Evolutionary conservation across 1,284 basidiomycete species (phyloP), one percentile per base, ranked within the genome.

Genomic region (Ceratobasidium sp.): DNA sequence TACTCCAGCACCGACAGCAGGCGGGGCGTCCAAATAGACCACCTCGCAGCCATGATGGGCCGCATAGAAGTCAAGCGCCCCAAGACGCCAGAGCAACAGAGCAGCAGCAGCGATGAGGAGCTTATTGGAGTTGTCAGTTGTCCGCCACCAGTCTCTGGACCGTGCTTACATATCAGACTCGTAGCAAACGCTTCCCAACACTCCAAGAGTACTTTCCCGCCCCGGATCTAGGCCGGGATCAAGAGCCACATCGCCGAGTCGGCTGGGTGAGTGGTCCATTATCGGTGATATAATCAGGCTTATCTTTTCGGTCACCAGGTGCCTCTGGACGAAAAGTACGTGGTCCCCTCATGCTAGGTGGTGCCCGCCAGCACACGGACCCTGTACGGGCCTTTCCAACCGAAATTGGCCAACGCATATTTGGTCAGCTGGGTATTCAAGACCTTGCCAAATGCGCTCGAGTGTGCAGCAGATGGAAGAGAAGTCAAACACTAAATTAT

Each of bases 401-500:
- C 1, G 89, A 93, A 72, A 74, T 94, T 12, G 87, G 88, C 0
- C 92, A 94, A 74, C 81, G 84, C 29, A 86, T 95, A 68, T 94
- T 96, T 76, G 78, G 84, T 1, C 78, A 79, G 69, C 81, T 96
- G 3, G 78, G 84, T n/a, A 80, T 91, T 43, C 79, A 79, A 64
- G 86, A 92, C 65, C 84, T 96, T 34, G 88, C 90, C 1, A 83
- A 84, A 47, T 94, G 92, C 75, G 85, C 92, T 27, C 79, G 88
- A 50, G 92, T 96, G 4, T 93, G 87, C 64, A 88, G 85, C 78
- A 91, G 93, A 77, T 96, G 93, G 93, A 85, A 84, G 71, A 88
- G 87, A 78, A 93, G 91, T 72, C 92, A 94, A 79, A 92, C 92
- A 0, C 77, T 96, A 69, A 96, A 96, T 78, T 94, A 96, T 77